Conservation (phyloP, 106 monocot genomes). For the Allium sativum region DNA sequence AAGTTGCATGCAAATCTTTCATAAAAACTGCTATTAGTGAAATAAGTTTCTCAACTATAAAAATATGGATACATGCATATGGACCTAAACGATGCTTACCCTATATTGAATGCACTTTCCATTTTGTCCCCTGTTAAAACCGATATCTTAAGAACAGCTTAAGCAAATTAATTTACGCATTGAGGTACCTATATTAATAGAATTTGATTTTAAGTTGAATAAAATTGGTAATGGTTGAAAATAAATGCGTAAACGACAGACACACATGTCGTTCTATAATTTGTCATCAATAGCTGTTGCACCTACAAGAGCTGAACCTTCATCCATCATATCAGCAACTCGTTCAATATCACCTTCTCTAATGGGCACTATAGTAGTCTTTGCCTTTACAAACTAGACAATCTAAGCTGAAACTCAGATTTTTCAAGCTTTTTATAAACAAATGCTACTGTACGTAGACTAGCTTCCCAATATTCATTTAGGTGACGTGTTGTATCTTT, state of each 20-base stretch:
- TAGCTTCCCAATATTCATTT: constrained; percentile 51
- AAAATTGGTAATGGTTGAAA: background rate
- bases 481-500: constrained; percentile 37
- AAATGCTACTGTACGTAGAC: constrained; percentile 45
- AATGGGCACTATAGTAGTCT: constrained; percentile 33
- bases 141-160: constrained; percentile 90
- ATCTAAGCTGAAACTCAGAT: constrained; percentile 36
- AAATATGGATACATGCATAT: too few species aligned
- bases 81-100: constrained; percentile 23
- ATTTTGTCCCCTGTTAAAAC: constrained; percentile 90
- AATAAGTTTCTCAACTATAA: background rate
- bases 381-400: constrained; percentile 31
- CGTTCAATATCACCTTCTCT: constrained; percentile 36
- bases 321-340: constrained; percentile 43
- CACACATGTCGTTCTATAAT: constrained; percentile 48
- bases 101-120: constrained; percentile 88
- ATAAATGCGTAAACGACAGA: background rate
- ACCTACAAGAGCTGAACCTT: constrained; percentile 44
- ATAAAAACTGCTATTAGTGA: background rate
- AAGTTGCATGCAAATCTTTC: constrained; percentile 73
- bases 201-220: background rate
- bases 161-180: constrained; percentile 80
- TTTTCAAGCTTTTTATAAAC: constrained; percentile 39
- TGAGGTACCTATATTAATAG: constrained; percentile 43
- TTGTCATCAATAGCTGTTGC: constrained; percentile 63